Evolutionary conservation across 1,139 yeast species (phyloP).

Genomic region (Debaryomyces udenii): DNA sequence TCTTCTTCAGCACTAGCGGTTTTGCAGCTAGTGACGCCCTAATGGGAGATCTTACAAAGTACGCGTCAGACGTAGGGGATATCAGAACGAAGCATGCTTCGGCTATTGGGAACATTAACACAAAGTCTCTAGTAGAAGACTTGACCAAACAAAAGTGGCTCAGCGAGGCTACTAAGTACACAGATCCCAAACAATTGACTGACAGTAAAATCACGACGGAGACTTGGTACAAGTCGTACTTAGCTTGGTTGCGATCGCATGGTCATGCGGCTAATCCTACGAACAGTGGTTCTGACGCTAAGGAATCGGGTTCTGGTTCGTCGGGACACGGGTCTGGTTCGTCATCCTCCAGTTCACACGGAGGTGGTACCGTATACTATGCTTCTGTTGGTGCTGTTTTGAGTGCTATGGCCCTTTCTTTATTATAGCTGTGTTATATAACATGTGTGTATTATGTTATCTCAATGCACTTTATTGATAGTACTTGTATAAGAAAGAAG

Average conservation of each 20-base stretch:
- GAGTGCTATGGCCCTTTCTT: constrained; percentile 9
- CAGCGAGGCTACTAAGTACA: neutral
- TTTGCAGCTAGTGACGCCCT: too few relatives aligned
- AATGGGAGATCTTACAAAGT: too few relatives aligned
- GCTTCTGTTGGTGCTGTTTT: constrained; percentile 8
- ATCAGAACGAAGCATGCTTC: too few relatives aligned
- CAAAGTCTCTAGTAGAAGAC: neutral
- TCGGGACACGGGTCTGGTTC: neutral
- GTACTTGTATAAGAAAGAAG: too few relatives aligned
- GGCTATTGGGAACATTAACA: too few relatives aligned
- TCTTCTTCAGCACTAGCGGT: too few relatives aligned
- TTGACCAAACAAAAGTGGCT: neutral
- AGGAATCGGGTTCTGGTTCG: neutral
- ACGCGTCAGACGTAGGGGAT: too few relatives aligned
- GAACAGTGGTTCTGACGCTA: neutral
- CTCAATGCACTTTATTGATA: too few relatives aligned
- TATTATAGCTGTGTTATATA: constrained; percentile 1
- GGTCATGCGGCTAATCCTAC: neutral
- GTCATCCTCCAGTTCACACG: neutral
- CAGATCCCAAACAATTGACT: neutral
- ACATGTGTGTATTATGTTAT: too few relatives aligned
- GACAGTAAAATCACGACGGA: neutral
- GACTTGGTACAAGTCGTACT: neutral
- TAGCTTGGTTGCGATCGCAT: neutral
- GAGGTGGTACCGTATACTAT: neutral